A percentile compares a stretch with the other conserved stretches of the same genome.
Conservation (phyloP, 768 basidiomycete genomes). For the Lactarius vividus region DNA sequence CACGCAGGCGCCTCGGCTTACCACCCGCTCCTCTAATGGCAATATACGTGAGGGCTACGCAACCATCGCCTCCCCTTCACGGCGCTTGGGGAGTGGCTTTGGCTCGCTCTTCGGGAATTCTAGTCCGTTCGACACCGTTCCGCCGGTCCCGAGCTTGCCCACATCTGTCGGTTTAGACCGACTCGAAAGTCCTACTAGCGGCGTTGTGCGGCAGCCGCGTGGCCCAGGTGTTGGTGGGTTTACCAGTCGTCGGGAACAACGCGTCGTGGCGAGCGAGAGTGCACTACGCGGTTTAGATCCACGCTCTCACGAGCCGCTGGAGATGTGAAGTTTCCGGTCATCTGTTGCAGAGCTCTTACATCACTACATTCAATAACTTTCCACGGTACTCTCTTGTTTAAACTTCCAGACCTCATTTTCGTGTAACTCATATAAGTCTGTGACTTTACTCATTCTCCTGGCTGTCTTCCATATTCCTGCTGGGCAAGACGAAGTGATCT, state of each 20-base stretch:
- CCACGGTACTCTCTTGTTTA: conserved; percentile 20
- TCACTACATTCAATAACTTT: conserved; percentile 16
- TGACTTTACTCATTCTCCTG: conserved; percentile 22
- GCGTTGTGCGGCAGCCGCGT: conserved; percentile 82
- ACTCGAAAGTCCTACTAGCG: conserved; percentile 39
- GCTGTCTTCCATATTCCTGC: conserved; percentile 29
- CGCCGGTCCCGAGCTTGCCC: conserved; percentile 82
- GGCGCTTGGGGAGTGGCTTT: conserved; percentile 70
- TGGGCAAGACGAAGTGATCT: conserved; percentile 30
- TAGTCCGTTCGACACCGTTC: conserved; percentile 47
- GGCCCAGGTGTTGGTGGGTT: conserved; percentile 82
- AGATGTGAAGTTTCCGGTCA: conserved; percentile 34
- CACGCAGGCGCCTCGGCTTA: conserved; percentile 72
- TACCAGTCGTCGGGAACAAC: conserved; percentile 47
- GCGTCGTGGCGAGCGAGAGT: conserved; percentile 48
- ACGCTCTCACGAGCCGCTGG: conserved; percentile 82
- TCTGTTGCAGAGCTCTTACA: conserved; percentile 9
- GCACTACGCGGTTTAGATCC: conserved; percentile 66
- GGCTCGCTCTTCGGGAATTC: conserved; percentile 60
- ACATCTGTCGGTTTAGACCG: conserved; percentile 42
- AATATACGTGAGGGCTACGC: conserved; percentile 86
- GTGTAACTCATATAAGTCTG: conserved; percentile 28
- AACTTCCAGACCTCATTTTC: conserved; percentile 20
- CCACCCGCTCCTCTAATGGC: conserved; percentile 79
- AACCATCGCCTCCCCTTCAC: conserved; percentile 79